phyloP scores from a whole-genome alignment of 2,329 filamentous ascomycete genomes.

The Thielaviopsis punctulata region DNA sequence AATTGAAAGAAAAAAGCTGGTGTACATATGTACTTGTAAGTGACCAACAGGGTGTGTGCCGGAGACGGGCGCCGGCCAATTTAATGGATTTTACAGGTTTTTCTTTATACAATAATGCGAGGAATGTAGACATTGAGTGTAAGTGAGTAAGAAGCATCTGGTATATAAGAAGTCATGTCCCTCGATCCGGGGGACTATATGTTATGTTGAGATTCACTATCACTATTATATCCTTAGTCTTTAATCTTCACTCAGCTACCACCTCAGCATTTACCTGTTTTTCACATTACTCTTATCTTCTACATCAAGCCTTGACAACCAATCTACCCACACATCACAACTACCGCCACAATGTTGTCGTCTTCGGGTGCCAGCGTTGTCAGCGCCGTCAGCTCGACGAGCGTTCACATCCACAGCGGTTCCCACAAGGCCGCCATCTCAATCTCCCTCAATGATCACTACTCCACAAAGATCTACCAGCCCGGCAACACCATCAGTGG shows the following conservation, averaged over 20 bases:
- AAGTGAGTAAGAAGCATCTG: background rate
- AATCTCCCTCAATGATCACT: conserved; percentile 36
- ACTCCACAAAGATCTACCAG: conserved; percentile 36
- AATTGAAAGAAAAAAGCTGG: background rate
- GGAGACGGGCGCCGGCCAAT: background rate
- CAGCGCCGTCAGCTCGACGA: background rate
- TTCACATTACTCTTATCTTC: background rate
- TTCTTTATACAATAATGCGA: background rate
- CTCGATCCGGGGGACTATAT: background rate
- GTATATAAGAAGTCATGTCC: background rate
- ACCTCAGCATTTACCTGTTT: background rate
- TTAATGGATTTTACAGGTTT: background rate
- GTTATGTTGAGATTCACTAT: background rate
- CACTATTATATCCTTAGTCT: background rate
- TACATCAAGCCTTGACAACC: background rate
- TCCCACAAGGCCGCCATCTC: conserved; percentile 24
- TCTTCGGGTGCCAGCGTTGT: background rate
- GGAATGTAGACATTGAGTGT: background rate
- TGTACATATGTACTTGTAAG: background rate
- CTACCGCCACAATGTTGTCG: background rate
- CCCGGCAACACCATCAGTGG: conserved; percentile 35
- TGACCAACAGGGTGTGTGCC: background rate
- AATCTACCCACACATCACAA: background rate
- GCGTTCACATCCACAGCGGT: background rate
- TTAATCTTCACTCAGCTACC: background rate